Evolutionary conservation across 805 yeast species (phyloP), one percentile per base, ranked within the genome.

Genomic region (Grigorovia jiainica): DNA sequence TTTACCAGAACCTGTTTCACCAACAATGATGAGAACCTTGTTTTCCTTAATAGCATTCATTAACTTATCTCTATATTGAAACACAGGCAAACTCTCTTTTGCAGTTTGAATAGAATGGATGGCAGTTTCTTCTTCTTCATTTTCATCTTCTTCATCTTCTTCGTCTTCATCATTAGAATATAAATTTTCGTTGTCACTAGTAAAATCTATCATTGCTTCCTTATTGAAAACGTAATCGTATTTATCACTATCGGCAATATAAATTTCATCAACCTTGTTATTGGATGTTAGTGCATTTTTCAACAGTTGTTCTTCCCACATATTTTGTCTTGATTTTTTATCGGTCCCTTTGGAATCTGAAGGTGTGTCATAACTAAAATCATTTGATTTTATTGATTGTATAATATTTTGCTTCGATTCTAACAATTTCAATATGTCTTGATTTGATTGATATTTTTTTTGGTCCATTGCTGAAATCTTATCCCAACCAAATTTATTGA

Each of bases 1-100:
- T 55, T 89, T 89, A 54, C 97, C 97, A 0, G 96, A 87, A 36
- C 97, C 95, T 0, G 95, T 84, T 57, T 84, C 94, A 44, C 94
- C 94, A 32, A 84, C 90, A 25, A 84, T 76, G 34, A 84, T 78
- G 30, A 84, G 51, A 0, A 81, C 78, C 56, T 85, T 95, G 50
- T 82, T 71, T 21, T 72, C 64, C 19, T 61, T 57, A 8, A 89
- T 71, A 0, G 85, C 79, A 0, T 69, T 66, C 24, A 89, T 59
- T 15, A 89, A 70, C 27, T 75, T 70, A 2, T 72, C 66, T 36
- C 89, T 66, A 51, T 74, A 81, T 40, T 70, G 63, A 52, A 69
- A 87, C 1, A 87, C 95, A 0, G 97, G 97, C 15, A 87, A 66
- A 0, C 84, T 75, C 50, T 70, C 72, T 39, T 90, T 63, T 1